phyloP scores from a whole-genome alignment of 352 stramenopile genomes.

The Phytophthora colocasiae region DNA sequence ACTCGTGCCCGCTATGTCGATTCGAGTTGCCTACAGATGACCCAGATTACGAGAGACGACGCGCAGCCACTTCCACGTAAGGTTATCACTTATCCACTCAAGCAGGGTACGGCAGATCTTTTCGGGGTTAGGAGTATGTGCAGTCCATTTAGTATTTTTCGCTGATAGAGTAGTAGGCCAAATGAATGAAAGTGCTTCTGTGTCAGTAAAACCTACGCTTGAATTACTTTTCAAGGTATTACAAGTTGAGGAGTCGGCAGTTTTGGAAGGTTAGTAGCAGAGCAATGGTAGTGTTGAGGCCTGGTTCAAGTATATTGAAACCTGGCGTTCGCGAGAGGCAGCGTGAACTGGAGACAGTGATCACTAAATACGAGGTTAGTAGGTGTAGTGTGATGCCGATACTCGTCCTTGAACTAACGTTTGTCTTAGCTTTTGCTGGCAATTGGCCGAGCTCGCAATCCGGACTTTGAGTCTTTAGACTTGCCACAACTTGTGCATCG shows the following conservation, averaged over 20 bases:
- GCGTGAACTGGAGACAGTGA: constrained; percentile 37
- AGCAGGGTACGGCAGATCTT: constrained; percentile 20
- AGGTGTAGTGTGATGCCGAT: not conserved
- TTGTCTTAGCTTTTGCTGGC: constrained; percentile 41
- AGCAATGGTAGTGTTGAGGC: constrained; percentile 16
- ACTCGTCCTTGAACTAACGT: not conserved
- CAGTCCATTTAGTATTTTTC: constrained; percentile 30
- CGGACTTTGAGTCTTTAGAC: constrained; percentile 59
- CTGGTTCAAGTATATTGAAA: constrained; percentile 30
- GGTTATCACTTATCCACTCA: constrained; percentile 12
- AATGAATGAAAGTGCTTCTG: constrained; percentile 26
- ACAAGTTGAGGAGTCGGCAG: constrained; percentile 1
- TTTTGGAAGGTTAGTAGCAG: not conserved
- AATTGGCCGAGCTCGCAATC: constrained; percentile 39
- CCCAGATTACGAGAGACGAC: constrained; percentile 79
- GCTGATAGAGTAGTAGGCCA: constrained; percentile 42
- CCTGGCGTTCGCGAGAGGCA: constrained; percentile 36
- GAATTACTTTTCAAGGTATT: too few species aligned
- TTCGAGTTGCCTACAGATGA: constrained; percentile 88
- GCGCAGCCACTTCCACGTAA: constrained; percentile 35
- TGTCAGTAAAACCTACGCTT: not conserved
- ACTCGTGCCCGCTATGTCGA: constrained; percentile 87
- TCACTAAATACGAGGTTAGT: constrained; percentile 55
- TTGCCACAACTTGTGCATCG: constrained; percentile 44
- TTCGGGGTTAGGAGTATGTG: constrained; percentile 29